Percentiles rank a stretch among this genome's conserved stretches.
phyloP scores from a whole-genome alignment of 2,329 filamentous ascomycete genomes.

The Epichloe aotearoae region DNA sequence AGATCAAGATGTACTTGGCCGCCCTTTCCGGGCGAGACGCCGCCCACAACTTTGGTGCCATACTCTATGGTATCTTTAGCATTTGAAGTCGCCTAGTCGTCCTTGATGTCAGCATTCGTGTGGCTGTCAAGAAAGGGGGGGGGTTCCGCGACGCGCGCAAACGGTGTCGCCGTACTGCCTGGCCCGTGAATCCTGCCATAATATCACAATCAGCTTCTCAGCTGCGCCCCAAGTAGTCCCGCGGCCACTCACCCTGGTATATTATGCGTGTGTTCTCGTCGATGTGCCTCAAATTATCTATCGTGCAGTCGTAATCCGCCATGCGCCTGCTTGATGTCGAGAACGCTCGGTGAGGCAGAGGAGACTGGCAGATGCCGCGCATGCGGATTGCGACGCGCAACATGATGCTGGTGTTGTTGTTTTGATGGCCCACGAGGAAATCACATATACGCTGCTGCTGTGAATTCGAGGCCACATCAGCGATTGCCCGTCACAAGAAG shows the following conservation, averaged over 20 bases:
- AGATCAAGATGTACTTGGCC: conserved; percentile 19
- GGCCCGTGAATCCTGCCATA: conserved; percentile 23
- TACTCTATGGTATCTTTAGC: conserved; percentile 25
- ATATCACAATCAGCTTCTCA: background rate
- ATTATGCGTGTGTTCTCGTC: conserved; percentile 19
- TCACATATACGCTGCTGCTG: too few relatives aligned
- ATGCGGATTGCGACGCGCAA: background rate
- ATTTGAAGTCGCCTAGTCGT: conserved; percentile 22
- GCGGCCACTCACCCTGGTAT: conserved; percentile 17
- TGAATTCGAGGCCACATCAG: too few relatives aligned
- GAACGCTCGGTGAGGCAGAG: background rate
- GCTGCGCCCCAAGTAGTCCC: background rate
- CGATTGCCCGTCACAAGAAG: too few relatives aligned
- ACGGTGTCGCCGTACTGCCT: conserved; percentile 16
- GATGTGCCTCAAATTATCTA: conserved; percentile 16
- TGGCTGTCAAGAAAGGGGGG: background rate
- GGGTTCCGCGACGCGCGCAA: background rate
- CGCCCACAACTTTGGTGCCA: conserved; percentile 24
- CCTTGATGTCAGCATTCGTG: too few relatives aligned
- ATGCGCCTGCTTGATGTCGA: background rate
- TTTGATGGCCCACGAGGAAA: too few relatives aligned
- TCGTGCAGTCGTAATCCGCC: conserved; percentile 15
- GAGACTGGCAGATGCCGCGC: background rate
- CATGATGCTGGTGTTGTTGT: background rate
- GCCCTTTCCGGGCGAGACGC: conserved; percentile 25